Percentiles rank a stretch among this genome's conserved stretches.
Conservation (phyloP, 495 filamentous ascomycete genomes). For the Hapsidospora chrysogenum region DNA sequence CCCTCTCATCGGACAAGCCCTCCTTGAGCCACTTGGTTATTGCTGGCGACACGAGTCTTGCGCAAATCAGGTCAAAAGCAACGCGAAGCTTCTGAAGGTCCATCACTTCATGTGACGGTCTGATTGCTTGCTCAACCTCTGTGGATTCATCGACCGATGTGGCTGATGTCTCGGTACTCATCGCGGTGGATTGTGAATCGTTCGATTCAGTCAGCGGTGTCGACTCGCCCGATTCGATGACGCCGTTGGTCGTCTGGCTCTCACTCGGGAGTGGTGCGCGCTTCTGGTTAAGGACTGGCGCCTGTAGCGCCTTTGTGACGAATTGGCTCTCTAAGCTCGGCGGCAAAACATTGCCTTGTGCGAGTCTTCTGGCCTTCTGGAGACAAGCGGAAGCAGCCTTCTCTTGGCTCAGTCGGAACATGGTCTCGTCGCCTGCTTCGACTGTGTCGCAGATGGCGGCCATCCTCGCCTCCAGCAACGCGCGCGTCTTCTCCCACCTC, state of each 20-base stretch:
- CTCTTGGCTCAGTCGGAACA: conserved; percentile 57
- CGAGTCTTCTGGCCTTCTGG: conserved; percentile 56
- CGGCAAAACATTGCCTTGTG: conserved; percentile 40
- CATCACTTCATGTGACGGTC: conserved; percentile 31
- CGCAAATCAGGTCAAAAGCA: conserved; percentile 58
- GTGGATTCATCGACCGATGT: conserved; percentile 18
- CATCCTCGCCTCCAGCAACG: conserved; percentile 27
- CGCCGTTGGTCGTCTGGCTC: conserved; percentile 15
- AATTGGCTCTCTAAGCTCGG: conserved; percentile 75
- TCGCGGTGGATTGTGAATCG: conserved; percentile 22
- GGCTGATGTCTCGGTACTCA: conserved; percentile 20
- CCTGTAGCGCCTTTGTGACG: conserved; percentile 55
- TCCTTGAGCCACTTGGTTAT: conserved; percentile 32
- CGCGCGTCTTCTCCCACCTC: conserved; percentile 21
- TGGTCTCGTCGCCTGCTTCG: conserved; percentile 62
- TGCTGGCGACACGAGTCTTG: conserved; percentile 45
- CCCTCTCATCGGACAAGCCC: not conserved
- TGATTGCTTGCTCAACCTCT: conserved; percentile 15
- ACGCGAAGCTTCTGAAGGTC: conserved; percentile 57
- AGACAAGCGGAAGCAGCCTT: conserved; percentile 55
- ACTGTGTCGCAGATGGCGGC: conserved; percentile 58
- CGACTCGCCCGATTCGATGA: conserved; percentile 14
- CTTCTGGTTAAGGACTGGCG: conserved; percentile 47
- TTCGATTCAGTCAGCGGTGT: conserved; percentile 12
- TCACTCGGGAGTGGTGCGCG: conserved; percentile 19